A percentile compares a stretch with the other conserved stretches of the same genome.
phyloP scores from a whole-genome alignment of 345 rosid genomes.

The Aquilaria malaccensis region DNA sequence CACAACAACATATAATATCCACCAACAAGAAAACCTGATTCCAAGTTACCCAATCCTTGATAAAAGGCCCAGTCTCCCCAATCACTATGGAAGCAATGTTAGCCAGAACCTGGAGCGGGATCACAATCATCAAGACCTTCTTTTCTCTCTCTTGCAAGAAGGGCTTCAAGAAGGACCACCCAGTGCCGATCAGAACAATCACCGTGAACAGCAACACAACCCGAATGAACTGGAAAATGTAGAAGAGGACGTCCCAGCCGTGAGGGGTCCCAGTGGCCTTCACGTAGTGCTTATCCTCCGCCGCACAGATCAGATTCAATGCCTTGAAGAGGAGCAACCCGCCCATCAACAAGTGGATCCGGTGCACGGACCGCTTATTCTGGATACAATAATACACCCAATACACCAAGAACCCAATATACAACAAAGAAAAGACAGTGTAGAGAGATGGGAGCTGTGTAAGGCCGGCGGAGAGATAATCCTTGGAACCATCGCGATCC shows the following conservation, averaged over 20 bases:
- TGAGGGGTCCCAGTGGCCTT: conserved; percentile 93
- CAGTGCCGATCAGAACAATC: conserved; percentile 91
- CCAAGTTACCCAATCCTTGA: conserved; percentile 92
- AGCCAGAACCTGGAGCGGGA: conserved; percentile 93
- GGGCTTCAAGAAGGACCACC: conserved; percentile 96
- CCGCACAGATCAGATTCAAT: conserved; percentile 80
- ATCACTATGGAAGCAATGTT: conserved; percentile 84
- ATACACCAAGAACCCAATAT: conserved; percentile 45
- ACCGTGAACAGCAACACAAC: conserved; percentile 86
- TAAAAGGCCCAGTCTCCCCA: conserved; percentile 91
- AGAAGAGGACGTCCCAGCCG: conserved; percentile 91
- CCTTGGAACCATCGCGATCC: conserved; percentile 49
- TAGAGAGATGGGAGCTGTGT: conserved; percentile 71
- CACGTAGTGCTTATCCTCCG: conserved; percentile 79
- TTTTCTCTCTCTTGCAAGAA: conserved; percentile 95
- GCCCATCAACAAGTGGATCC: conserved; percentile 85
- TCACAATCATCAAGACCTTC: conserved; percentile 92
- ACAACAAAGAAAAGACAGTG: conserved; percentile 45
- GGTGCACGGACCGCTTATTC: conserved; percentile 51
- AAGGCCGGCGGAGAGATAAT: conserved; percentile 70
- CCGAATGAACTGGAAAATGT: conserved; percentile 82
- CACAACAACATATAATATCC: conserved; percentile 91
- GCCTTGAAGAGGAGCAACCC: conserved; percentile 78
- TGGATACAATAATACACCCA: conserved; percentile 57
- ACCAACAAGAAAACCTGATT: conserved; percentile 84